Percentiles rank a stretch among this genome's conserved stretches.
These are phyloP conservation scores for Yamadazyma sp. DNA, from an alignment of 805 yeast species.

Conservation along the genomic window DNA sequence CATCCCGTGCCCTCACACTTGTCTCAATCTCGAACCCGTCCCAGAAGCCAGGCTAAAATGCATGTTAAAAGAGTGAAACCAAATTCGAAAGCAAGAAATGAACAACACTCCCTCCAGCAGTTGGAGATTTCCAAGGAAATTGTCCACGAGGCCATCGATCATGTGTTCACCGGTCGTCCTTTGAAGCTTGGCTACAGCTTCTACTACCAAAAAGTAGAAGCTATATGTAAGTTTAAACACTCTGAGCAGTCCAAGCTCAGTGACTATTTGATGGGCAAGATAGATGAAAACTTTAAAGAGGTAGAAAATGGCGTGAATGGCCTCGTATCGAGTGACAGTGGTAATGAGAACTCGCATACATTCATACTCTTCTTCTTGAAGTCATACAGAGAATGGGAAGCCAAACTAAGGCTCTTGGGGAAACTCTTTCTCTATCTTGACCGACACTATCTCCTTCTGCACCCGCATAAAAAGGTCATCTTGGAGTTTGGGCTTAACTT, in stretches of 20 bases:
- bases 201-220: conserved; percentile 31
- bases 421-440: conserved; percentile 38
- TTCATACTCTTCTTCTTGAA: conserved; percentile 12
- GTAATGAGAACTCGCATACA: not conserved
- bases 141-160: conserved; percentile 19
- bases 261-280: conserved; percentile 18
- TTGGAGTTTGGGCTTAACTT: conserved; percentile 23
- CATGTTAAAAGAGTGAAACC: conserved; percentile 21
- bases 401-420: conserved; percentile 22
- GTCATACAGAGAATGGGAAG: conserved; percentile 25
- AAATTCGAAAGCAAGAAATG: conserved; percentile 19
- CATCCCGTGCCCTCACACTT: conserved; percentile 17
- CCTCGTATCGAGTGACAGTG: not conserved
- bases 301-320: conserved; percentile 14
- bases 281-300: conserved; percentile 16
- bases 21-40: conserved; percentile 15
- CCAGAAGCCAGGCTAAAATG: conserved; percentile 8
- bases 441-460: conserved; percentile 33
- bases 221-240: conserved; percentile 31
- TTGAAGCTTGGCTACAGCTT: conserved; percentile 22
- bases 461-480: conserved; percentile 29
- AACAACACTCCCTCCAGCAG: conserved; percentile 14
- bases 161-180: conserved; percentile 18
- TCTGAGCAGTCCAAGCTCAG: conserved; percentile 33
- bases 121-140: conserved; percentile 14